Conservation (phyloP, 225 moss, liverwort and hornwort species). For the Pseudisothecium myosuroides region DNA sequence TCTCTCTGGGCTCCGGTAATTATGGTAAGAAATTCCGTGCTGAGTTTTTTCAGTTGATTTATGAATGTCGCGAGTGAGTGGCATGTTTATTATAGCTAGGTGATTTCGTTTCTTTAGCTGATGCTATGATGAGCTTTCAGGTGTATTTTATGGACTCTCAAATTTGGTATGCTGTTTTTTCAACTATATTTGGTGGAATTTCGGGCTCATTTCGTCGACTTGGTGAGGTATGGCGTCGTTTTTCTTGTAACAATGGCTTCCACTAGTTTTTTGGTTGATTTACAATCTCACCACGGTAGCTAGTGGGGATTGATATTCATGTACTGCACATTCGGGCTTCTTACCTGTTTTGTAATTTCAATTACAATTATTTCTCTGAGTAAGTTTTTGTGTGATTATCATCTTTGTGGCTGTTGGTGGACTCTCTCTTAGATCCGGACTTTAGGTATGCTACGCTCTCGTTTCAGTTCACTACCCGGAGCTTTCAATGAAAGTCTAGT, state of each 20-base stretch:
- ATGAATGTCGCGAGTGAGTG: background rate
- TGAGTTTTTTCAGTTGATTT: background rate
- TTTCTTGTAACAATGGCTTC: background rate
- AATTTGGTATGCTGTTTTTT: conserved; percentile 95
- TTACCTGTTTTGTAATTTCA: background rate
- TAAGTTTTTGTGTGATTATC: background rate
- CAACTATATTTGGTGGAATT: conserved; percentile 85
- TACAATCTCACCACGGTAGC: background rate
- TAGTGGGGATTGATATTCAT: background rate
- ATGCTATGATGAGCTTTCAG: conserved; percentile 17
- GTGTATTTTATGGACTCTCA: conserved; percentile 98
- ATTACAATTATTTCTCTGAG: background rate
- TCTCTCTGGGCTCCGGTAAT: conserved; percentile 93
- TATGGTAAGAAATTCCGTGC: conserved; percentile 30
- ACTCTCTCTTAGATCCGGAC: conserved; percentile 61
- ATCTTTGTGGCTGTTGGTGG: background rate
- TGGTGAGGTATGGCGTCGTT: conserved; percentile 54
- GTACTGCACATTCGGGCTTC: background rate
- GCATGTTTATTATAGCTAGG: background rate
- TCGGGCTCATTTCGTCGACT: conserved; percentile 80
- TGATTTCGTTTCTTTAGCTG: background rate
- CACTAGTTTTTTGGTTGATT: background rate
- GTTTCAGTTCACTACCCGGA: conserved; percentile 87
- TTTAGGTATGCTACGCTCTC: conserved; percentile 83
- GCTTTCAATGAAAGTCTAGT: conserved; percentile 87